Evolutionary conservation across 139 green algal genomes (phyloP).

Genomic region (Nannochloris sp.): DNA sequence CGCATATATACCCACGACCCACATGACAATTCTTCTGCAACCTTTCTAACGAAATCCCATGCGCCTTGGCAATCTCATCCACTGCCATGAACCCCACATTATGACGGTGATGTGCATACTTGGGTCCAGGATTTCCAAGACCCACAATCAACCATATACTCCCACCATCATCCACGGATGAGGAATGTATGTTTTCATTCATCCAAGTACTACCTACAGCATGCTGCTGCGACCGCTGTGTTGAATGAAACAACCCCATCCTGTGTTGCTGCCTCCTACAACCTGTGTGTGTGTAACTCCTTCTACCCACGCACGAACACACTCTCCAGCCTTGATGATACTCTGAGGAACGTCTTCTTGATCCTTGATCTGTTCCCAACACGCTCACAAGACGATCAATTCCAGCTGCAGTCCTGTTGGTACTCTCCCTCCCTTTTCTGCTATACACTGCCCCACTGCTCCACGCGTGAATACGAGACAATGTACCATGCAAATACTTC

Average conservation of each 20-base stretch:
- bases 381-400: not conserved
- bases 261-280: not conserved
- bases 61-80: slow-evolving; percentile 46
- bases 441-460: too few relatives aligned
- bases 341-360: not conserved
- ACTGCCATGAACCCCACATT: slow-evolving; percentile 86
- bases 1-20: slow-evolving; percentile 32
- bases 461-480: too few relatives aligned
- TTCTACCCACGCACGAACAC: too few relatives aligned
- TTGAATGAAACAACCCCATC: slow-evolving; percentile 2
- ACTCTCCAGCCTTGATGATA: too few relatives aligned
- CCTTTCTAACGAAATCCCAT: slow-evolving; percentile 50
- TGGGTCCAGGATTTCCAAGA: slow-evolving; percentile 66
- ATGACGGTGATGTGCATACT: slow-evolving; percentile 68
- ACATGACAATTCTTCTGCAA: slow-evolving; percentile 61
- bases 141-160: slow-evolving; percentile 56
- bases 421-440: too few relatives aligned
- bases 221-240: too few relatives aligned
- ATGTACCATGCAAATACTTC: too few relatives aligned
- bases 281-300: too few relatives aligned
- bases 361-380: not conserved
- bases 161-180: not conserved
- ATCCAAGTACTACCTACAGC: too few relatives aligned
- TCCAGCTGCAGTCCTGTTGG: not conserved
- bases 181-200: not conserved